Conservation (phyloP, 2,329 filamentous ascomycete species). For the Orbilia ellipsospora region DNA sequence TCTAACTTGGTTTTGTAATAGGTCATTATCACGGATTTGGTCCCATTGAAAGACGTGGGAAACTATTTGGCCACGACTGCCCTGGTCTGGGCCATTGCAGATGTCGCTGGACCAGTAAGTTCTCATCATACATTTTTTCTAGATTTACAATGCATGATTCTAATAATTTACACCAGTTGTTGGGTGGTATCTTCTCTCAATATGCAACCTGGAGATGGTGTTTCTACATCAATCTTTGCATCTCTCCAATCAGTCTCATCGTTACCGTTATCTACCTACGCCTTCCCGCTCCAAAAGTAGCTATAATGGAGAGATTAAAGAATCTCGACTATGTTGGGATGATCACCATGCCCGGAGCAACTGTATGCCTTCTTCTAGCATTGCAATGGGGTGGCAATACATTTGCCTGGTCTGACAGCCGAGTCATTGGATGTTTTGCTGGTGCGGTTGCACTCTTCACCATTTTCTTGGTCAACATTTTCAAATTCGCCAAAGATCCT, state of each 20-base stretch:
- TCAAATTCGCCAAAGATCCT: constrained; percentile 64
- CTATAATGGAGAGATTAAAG: constrained; percentile 64
- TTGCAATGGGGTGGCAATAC: constrained; percentile 72
- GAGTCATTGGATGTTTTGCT: constrained; percentile 68
- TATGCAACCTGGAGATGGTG: constrained; percentile 67
- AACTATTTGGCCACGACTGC: constrained; percentile 59
- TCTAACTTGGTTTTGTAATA: constrained; percentile 66
- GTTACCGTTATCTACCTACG: constrained; percentile 67
- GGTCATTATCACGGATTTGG: constrained; percentile 63
- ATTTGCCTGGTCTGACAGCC: constrained; percentile 68
- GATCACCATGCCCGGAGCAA: constrained; percentile 70
- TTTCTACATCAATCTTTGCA: constrained; percentile 71
- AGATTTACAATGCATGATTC: constrained; percentile 61
- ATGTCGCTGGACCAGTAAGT: constrained; percentile 64
- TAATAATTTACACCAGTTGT: constrained; percentile 60
- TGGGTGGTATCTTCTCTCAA: constrained; percentile 67
- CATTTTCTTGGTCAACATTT: constrained; percentile 68
- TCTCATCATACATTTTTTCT: background rate
- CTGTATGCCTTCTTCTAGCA: constrained; percentile 71
- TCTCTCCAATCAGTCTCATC: constrained; percentile 67
- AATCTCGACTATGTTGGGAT: constrained; percentile 71
- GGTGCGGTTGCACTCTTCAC: constrained; percentile 65
- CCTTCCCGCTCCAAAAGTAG: constrained; percentile 59
- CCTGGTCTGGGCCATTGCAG: constrained; percentile 66
- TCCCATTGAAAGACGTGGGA: constrained; percentile 58